Conservation (phyloP, 1,284 basidiomycete species). For the Quambalaria eucalypti region DNA sequence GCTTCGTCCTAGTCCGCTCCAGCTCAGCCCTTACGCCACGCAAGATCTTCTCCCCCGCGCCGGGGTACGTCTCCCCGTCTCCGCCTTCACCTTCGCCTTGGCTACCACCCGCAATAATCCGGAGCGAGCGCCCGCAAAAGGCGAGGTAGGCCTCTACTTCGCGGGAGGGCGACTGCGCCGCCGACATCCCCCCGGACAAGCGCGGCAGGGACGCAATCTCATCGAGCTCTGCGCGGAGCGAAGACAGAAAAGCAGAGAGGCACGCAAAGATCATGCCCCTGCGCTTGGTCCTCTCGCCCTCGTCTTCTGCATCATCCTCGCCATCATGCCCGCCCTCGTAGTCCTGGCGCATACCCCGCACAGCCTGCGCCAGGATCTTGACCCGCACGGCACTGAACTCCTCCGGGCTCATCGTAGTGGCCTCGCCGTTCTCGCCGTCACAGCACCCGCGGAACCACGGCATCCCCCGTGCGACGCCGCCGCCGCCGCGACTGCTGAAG, state of each 20-base stretch:
- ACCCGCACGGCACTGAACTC: not conserved
- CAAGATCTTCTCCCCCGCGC: not conserved
- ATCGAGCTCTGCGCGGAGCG: constrained; percentile 9
- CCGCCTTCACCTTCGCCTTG: not conserved
- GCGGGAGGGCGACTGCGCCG: not conserved
- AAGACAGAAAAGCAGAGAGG: constrained; percentile 14
- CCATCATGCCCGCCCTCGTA: not conserved
- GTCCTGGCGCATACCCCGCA: not conserved
- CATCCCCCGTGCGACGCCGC: not conserved
- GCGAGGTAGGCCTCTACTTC: not conserved
- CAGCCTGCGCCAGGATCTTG: not conserved
- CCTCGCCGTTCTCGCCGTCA: not conserved
- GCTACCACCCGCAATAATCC: not conserved
- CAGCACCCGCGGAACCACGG: not conserved
- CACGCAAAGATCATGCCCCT: constrained; percentile 7
- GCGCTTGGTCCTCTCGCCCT: not conserved
- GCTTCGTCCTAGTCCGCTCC: not conserved
- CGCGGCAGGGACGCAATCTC: too few relatives aligned
- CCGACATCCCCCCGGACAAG: not conserved
- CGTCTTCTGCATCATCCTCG: not conserved
- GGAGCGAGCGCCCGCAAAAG: not conserved
- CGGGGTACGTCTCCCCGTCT: not conserved
- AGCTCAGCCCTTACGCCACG: not conserved
- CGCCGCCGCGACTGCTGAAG: not conserved
- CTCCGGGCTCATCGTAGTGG: too few relatives aligned